Conservation (phyloP, 177 flowering plant species). For the Tripterygium wilfordii region DNA sequence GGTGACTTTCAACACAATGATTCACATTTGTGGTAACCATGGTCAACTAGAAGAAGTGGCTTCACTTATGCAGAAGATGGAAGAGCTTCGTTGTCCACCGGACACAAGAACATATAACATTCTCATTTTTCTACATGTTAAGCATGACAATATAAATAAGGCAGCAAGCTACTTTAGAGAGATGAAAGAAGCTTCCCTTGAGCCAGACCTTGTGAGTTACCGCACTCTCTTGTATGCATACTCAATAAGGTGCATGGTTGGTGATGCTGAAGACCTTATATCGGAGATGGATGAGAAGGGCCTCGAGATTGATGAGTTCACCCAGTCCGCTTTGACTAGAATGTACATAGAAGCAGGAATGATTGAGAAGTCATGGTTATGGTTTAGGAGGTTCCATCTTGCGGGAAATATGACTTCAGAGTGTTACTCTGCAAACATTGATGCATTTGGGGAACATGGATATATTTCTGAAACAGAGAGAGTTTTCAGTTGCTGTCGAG, state of each 20-base stretch:
- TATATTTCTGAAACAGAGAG: conserved; percentile 65
- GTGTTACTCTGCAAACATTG: conserved; percentile 88
- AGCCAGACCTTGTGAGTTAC: conserved; percentile 80
- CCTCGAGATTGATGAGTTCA: conserved; percentile 76
- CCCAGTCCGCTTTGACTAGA: conserved; percentile 80
- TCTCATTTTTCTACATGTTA: conserved; percentile 73
- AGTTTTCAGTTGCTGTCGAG: conserved; percentile 60
- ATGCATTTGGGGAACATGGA: conserved; percentile 91
- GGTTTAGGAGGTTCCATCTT: conserved; percentile 79
- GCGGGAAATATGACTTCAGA: conserved; percentile 68
- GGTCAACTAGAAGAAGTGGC: conserved; percentile 63
- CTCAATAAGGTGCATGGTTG: conserved; percentile 76
- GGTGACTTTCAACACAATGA: conserved; percentile 91
- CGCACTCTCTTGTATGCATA: conserved; percentile 86
- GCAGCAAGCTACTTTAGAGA: conserved; percentile 53
- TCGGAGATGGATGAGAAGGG: conserved; percentile 69
- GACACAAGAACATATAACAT: conserved; percentile 90
- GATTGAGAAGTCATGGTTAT: conserved; percentile 73
- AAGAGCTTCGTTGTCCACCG: conserved; percentile 62
- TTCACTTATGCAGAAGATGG: conserved; percentile 70
- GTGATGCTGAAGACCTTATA: conserved; percentile 67
- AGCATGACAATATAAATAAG: conserved; percentile 47
- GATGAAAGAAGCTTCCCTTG: conserved; percentile 64
- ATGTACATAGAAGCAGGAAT: conserved; percentile 83
- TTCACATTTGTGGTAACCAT: conserved; percentile 84